Conservation (phyloP, 2,329 filamentous ascomycete genomes). For the Venturia asperata region DNA sequence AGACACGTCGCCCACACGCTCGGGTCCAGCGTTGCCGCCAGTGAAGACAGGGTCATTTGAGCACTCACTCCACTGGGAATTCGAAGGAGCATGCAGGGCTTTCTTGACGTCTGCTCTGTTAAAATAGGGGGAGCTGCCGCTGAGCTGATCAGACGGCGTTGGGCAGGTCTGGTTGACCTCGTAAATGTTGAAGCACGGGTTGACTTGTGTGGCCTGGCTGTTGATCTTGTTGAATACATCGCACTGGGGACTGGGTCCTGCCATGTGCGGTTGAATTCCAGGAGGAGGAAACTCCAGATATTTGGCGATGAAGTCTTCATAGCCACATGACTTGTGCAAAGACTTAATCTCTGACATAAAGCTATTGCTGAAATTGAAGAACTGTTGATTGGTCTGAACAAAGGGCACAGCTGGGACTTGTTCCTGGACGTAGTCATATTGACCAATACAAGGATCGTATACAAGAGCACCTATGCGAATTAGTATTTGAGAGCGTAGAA, state of each 20-base stretch:
- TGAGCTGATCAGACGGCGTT: constrained; percentile 21
- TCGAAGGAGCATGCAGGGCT: constrained; percentile 23
- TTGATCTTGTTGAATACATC: constrained; percentile 18
- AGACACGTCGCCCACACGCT: constrained; percentile 22
- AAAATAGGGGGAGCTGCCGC: constrained; percentile 49
- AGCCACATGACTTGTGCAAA: constrained; percentile 41
- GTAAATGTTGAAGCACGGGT: constrained; percentile 23
- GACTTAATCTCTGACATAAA: constrained; percentile 36
- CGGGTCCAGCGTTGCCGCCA: constrained; percentile 20
- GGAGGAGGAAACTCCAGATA: constrained; percentile 20
- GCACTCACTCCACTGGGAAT: constrained; percentile 22
- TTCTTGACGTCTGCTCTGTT: constrained; percentile 23
- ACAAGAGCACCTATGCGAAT: constrained; percentile 15
- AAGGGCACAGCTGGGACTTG: constrained; percentile 35
- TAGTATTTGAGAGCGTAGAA: neutral
- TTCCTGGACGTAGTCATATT: constrained; percentile 20
- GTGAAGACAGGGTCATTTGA: constrained; percentile 19
- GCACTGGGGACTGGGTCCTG: constrained; percentile 6
- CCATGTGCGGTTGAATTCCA: constrained; percentile 18
- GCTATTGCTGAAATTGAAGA: constrained; percentile 41
- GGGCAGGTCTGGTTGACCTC: constrained; percentile 23
- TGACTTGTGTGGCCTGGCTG: constrained; percentile 1
- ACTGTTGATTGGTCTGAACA: constrained; percentile 35
- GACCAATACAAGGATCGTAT: constrained; percentile 22
- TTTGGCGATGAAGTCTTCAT: constrained; percentile 29